These are phyloP conservation scores for Garcia nutans DNA, from an alignment of 345 rosid species.

Conservation along the genomic window DNA sequence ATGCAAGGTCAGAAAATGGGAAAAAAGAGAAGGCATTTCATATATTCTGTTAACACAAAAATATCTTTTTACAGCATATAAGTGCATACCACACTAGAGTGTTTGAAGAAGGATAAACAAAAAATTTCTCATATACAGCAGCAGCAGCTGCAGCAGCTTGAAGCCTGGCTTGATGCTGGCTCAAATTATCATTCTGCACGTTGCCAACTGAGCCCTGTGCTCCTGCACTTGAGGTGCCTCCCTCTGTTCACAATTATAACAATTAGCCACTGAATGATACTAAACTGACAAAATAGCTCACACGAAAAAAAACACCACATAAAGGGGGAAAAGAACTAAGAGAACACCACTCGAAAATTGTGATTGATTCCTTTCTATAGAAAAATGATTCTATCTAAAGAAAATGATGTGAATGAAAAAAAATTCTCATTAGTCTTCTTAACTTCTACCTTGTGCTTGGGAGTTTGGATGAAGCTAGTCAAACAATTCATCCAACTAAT, in stretches of 20 bases:
- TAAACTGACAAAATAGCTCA: not conserved
- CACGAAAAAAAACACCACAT: not conserved
- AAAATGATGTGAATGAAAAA: not conserved
- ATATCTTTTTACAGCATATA: not conserved
- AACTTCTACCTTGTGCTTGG: not conserved
- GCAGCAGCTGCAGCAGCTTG: constrained; percentile 89
- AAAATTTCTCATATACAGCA: constrained; percentile 70
- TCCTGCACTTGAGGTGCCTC: constrained; percentile 40
- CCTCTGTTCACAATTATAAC: constrained; percentile 40
- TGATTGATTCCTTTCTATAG: not conserved
- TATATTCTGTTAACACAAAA: not conserved
- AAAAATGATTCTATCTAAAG: not conserved
- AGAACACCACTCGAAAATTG: not conserved
- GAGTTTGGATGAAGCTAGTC: not conserved
- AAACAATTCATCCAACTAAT: not conserved
- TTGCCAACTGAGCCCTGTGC: constrained; percentile 49
- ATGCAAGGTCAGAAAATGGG: not conserved
- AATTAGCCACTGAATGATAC: constrained; percentile 7
- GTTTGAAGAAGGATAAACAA: constrained; percentile 77
- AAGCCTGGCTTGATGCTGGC: constrained; percentile 68
- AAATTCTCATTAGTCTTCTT: not conserved
- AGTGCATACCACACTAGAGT: constrained; percentile 57
- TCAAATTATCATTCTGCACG: constrained; percentile 39
- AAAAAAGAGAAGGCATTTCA: not conserved
- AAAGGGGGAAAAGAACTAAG: not conserved